Evolutionary conservation across 805 yeast genomes (phyloP).

Genomic region (Pichia heedii): DNA sequence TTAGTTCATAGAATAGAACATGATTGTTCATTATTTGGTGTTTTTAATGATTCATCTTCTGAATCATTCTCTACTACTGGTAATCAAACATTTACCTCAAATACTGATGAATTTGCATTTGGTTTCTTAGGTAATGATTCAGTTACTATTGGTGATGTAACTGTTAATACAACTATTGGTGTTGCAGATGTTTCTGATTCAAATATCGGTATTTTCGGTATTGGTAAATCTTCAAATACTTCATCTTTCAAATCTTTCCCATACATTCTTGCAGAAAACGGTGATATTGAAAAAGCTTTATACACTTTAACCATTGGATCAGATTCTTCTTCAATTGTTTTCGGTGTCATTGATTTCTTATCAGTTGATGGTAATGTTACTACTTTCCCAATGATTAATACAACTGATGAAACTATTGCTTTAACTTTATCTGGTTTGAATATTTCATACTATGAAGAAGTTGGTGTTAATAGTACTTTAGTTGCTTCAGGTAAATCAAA

Average conservation of each 20-base stretch:
- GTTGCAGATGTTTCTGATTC: conserved; percentile 10
- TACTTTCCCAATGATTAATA: conserved; percentile 11
- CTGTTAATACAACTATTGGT: conserved; percentile 8
- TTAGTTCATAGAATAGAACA: not conserved
- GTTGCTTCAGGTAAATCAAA: not conserved
- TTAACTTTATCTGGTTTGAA: not conserved
- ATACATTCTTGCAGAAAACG: conserved; percentile 6
- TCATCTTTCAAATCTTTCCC: conserved; percentile 10
- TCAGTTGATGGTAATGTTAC: conserved; percentile 5
- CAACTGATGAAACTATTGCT: not conserved
- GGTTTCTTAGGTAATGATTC: conserved; percentile 11
- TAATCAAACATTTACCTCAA: conserved; percentile 1
- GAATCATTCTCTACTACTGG: conserved; percentile 2
- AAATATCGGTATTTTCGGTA: conserved; percentile 13
- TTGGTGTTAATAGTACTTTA: too few relatives aligned
- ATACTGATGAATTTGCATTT: conserved; percentile 4
- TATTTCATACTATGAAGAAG: not conserved
- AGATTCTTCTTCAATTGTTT: conserved; percentile 4
- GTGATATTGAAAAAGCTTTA: conserved; percentile 8
- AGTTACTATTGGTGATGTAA: not conserved
- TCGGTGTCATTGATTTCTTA: conserved; percentile 12
- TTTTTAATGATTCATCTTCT: conserved; percentile 8
- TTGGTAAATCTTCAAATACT: conserved; percentile 10
- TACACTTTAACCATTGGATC: conserved; percentile 7
- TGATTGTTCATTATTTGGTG: conserved; percentile 11